Base-by-base conservation (phyloP, 176 grass and related monocot species). In the Leersia perrieri region DNA sequence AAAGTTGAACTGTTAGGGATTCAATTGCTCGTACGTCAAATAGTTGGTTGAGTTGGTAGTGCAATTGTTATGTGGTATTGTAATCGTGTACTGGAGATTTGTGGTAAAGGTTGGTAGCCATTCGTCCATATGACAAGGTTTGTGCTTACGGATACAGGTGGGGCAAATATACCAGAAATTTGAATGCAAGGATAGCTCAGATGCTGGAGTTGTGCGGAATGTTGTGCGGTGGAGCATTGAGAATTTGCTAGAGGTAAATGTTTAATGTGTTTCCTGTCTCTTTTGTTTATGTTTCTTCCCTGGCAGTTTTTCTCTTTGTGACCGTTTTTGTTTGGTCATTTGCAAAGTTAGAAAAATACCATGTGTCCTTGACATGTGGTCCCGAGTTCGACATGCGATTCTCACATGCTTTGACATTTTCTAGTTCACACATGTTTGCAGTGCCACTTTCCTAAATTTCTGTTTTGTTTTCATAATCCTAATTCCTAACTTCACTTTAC, bases 161-260 rank as follows among this genome's bases (percentile, higher is more conserved):
- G 95, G 95, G 31, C 95, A 95, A 80, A 89, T 98, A 74, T 98
- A 89, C 66, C 95, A 98, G 86, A 98, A 98, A 73, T 98, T 98
- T 5, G 92, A 98, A 75, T 98, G 95, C 33, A 98, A 89, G 81
- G 84, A 91, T 70, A 74, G 49, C 9, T 86, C 78, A 39, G 85
- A 89, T 69, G 92, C 84, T 83, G 90, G 92, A 34, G 47, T 88
- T 70, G 82, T 98, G 78, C 84, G 88, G 39, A 98, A 98, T 84
- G 92, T 98, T 38, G 95, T 98, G 58, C 86, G 90, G 23, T 98
- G 95, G 95, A 98, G 95, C 78, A 91, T 98, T 0, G 73, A 89
- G 31, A 90, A 83, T 16, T 75, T 98, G 66, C 84, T 98, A 35
- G 95, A 98, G 92, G 95, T 98, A 93, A 87, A 25, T 22, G 33